phyloP scores from a whole-genome alignment of 352 stramenopile genomes.

The Phytophthora agathidicida region DNA sequence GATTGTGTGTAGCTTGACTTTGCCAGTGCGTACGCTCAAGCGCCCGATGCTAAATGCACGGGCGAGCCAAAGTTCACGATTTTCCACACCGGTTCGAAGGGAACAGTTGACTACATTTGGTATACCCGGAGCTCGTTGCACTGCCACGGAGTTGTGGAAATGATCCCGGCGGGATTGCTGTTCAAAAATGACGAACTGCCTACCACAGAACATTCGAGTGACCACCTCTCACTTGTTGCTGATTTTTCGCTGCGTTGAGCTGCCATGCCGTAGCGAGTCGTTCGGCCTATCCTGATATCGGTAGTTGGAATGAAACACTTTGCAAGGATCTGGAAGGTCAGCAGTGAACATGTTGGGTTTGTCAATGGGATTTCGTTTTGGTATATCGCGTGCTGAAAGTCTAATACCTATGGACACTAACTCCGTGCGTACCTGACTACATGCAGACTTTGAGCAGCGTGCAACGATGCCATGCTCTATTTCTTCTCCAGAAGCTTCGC shows the following conservation, averaged over 20 bases:
- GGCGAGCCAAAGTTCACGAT: slow-evolving; percentile 79
- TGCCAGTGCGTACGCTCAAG: slow-evolving; percentile 69
- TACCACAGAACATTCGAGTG: slow-evolving; percentile 60
- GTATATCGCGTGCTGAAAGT: slow-evolving; percentile 3
- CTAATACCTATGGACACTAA: slow-evolving; percentile 10
- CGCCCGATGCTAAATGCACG: slow-evolving; percentile 46
- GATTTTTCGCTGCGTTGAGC: slow-evolving; percentile 55
- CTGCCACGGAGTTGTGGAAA: slow-evolving; percentile 72
- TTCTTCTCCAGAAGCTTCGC: slow-evolving; percentile 65
- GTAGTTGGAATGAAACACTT: neutral
- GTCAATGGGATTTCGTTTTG: slow-evolving; percentile 6
- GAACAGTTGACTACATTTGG: slow-evolving; percentile 78
- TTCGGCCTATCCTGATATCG: too few species aligned
- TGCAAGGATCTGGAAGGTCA: too few species aligned
- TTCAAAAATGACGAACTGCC: slow-evolving; percentile 58
- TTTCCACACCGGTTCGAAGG: slow-evolving; percentile 64
- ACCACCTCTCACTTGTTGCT: slow-evolving; percentile 72
- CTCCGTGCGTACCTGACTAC: slow-evolving; percentile 4
- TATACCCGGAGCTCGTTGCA: slow-evolving; percentile 51
- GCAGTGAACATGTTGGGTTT: neutral
- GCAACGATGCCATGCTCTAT: slow-evolving; percentile 32
- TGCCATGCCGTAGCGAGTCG: too few species aligned
- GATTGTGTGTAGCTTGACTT: slow-evolving; percentile 59
- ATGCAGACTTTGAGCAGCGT: neutral
- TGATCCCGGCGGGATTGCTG: slow-evolving; percentile 54